Evolutionary conservation across 768 basidiomycete genomes (phyloP).

Genomic region (Phanerochaete carnosa): DNA sequence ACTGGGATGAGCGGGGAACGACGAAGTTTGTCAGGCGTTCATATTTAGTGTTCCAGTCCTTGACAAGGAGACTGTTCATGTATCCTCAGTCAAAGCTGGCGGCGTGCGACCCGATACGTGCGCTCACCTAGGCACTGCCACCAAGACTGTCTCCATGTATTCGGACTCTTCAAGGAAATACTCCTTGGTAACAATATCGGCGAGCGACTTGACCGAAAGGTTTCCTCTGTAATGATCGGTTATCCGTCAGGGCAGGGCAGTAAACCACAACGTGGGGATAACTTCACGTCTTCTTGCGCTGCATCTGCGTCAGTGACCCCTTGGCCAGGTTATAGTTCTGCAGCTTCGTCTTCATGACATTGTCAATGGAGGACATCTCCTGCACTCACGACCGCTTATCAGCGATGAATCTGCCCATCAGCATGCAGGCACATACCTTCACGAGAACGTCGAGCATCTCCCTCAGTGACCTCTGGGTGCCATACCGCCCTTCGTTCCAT

Average conservation of each 20-base stretch:
- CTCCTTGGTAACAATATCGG: constrained; percentile 77
- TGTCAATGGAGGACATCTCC: constrained; percentile 98
- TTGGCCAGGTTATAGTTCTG: constrained; percentile 93
- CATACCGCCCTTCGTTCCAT: constrained; percentile 94
- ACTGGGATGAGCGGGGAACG: constrained; percentile 90
- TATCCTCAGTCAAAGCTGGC: too few relatives aligned
- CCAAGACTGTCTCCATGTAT: constrained; percentile 87
- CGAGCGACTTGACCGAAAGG: constrained; percentile 85
- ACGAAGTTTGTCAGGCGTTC: constrained; percentile 88
- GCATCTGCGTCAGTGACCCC: constrained; percentile 86
- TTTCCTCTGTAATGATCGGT: constrained; percentile 65
- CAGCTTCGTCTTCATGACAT: constrained; percentile 87
- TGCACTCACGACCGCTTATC: constrained; percentile 24
- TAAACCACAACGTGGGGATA: constrained; percentile 20
- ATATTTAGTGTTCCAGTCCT: constrained; percentile 89
- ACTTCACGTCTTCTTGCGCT: constrained; percentile 84
- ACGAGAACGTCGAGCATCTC: constrained; percentile 84
- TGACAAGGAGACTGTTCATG: constrained; percentile 58
- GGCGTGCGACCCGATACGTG: neutral
- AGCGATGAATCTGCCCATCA: neutral
- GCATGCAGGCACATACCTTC: constrained; percentile 52
- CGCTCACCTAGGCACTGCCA: constrained; percentile 90
- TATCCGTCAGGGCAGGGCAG: constrained; percentile 5
- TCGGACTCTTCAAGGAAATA: constrained; percentile 89
- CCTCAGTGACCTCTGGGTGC: constrained; percentile 71